These are phyloP conservation scores for Eucommia ulmoides DNA, from an alignment of 257 asterid species.

Conservation along the genomic window DNA sequence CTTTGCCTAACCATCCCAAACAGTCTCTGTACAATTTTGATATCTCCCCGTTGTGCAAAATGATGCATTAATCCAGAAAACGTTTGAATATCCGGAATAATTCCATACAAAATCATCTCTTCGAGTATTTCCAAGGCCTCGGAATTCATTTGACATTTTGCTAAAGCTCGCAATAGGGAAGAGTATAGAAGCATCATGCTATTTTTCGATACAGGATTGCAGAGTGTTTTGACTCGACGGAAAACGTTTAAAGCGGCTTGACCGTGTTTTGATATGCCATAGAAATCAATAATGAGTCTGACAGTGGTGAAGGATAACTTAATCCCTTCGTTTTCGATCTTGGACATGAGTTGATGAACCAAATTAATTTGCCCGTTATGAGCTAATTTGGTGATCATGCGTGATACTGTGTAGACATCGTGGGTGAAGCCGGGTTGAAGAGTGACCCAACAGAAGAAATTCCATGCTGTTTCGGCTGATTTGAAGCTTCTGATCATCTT, in stretches of 20 bases:
- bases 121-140: conserved; percentile 56
- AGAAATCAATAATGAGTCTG: conserved; percentile 55
- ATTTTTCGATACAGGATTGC: conserved; percentile 47
- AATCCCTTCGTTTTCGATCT: conserved; percentile 54
- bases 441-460: conserved; percentile 81
- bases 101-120: conserved; percentile 63
- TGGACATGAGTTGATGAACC: conserved; percentile 60
- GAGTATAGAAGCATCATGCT: conserved; percentile 50
- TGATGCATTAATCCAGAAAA: conserved; percentile 83
- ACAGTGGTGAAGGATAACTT: conserved; percentile 62
- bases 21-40: conserved; percentile 68
- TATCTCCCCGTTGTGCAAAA: conserved; percentile 75
- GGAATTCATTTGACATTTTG: conserved; percentile 56
- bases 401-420: conserved; percentile 63
- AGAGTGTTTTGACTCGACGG: conserved; percentile 28
- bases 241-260: conserved; percentile 61
- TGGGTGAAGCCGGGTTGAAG: conserved; percentile 71
- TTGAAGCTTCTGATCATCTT: conserved; percentile 61
- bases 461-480: conserved; percentile 74
- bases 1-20: conserved; percentile 74
- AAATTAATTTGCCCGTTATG: conserved; percentile 47
- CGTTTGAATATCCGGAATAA: conserved; percentile 61
- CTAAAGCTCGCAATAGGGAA: conserved; percentile 64
- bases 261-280: conserved; percentile 61
- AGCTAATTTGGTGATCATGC: conserved; percentile 74